Conservation (phyloP, 2,329 filamentous ascomycete species). For the Chaetomium sp. region DNA sequence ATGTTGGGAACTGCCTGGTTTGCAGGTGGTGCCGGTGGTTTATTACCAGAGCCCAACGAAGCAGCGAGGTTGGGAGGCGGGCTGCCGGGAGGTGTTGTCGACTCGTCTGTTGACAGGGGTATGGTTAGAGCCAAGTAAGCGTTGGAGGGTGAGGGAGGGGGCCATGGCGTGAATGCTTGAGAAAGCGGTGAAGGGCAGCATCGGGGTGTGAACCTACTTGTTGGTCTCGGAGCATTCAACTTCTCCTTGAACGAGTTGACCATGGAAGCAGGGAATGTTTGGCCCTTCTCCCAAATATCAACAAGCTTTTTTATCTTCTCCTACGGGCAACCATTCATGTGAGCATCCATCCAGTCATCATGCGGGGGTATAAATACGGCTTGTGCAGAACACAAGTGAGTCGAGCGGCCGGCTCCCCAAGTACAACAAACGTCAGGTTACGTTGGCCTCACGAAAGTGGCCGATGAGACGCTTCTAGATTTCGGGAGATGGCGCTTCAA, state of each 20-base stretch:
- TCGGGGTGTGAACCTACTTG: constrained; percentile 52
- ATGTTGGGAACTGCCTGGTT: constrained; percentile 46
- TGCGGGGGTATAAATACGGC: constrained; percentile 19
- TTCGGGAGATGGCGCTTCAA: constrained; percentile 12
- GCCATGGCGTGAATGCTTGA: constrained; percentile 1
- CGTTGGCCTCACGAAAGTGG: constrained; percentile 5
- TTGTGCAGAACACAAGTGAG: constrained; percentile 8
- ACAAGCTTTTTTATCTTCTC: constrained; percentile 93
- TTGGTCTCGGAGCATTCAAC: constrained; percentile 53
- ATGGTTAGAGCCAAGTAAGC: constrained; percentile 33
- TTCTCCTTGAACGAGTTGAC: constrained; percentile 78
- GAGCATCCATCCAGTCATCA: constrained; percentile 27
- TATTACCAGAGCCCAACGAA: constrained; percentile 28
- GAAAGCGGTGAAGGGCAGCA: constrained; percentile 2
- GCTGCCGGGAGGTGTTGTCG: constrained; percentile 65
- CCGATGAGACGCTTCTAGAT: background rate
- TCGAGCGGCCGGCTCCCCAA: background rate
- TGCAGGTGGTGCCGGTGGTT: constrained; percentile 31
- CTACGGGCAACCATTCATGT: constrained; percentile 52
- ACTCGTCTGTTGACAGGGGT: constrained; percentile 46
- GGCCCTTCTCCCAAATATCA: constrained; percentile 96
- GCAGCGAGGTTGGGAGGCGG: constrained; percentile 43
- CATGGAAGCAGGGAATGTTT: constrained; percentile 78
- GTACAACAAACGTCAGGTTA: background rate
- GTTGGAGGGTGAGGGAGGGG: constrained; percentile 1